phyloP scores from a whole-genome alignment of 2,329 filamentous ascomycete genomes.

The Aspergillus brasiliensis region DNA sequence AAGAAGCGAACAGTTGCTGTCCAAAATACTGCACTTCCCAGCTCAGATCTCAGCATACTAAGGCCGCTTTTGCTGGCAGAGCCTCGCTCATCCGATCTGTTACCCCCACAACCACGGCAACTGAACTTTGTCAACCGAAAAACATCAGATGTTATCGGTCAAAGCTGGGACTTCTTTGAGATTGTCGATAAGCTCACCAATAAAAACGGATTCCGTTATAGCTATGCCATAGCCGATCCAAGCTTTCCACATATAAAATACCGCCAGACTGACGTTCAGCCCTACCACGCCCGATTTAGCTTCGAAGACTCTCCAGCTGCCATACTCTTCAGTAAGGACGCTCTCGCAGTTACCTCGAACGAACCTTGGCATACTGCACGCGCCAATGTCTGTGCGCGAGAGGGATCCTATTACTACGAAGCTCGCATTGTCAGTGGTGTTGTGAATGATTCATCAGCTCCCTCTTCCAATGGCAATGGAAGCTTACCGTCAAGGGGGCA shows the following conservation, averaged over 20 bases:
- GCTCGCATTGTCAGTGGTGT: constrained; percentile 79
- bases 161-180: constrained; percentile 47
- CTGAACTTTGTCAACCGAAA: constrained; percentile 41
- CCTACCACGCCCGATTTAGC: constrained; percentile 81
- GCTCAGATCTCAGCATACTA: constrained; percentile 42
- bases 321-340: constrained; percentile 78
- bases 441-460: constrained; percentile 28
- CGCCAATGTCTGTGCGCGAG: constrained; percentile 84
- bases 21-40: constrained; percentile 37
- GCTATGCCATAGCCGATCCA: constrained; percentile 86
- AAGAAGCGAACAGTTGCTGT: constrained; percentile 38
- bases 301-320: constrained; percentile 88
- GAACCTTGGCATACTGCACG: constrained; percentile 91
- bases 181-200: constrained; percentile 59
- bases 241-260: constrained; percentile 88
- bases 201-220: constrained; percentile 78
- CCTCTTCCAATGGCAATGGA: constrained; percentile 24
- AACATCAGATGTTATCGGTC: constrained; percentile 36
- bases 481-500: constrained; percentile 39
- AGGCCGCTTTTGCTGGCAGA: constrained; percentile 45
- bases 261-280: constrained; percentile 81
- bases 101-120: constrained; percentile 44
- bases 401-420: constrained; percentile 93
- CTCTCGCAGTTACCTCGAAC: constrained; percentile 78
- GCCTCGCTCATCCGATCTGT: constrained; percentile 39